Conservation (phyloP, 2,329 filamentous ascomycete species). For the Lecanicillium sp. region DNA sequence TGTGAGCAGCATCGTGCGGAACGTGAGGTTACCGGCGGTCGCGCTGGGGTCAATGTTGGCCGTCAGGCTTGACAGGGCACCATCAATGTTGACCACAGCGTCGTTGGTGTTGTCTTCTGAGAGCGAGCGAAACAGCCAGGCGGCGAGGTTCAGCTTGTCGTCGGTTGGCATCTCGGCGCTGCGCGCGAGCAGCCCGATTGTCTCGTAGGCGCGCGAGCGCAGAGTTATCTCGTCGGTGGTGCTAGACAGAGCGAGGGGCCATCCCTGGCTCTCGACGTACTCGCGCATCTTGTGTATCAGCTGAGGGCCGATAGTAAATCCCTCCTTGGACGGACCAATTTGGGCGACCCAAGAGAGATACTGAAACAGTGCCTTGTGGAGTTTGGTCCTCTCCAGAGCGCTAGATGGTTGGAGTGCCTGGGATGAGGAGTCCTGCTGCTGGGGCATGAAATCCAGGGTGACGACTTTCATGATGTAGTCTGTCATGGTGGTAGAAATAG, state of each 20-base stretch:
- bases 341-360: conserved; percentile 84
- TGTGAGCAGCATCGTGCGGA: conserved; percentile 55
- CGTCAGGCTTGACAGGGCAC: conserved; percentile 71
- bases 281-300: conserved; percentile 63
- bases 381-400: conserved; percentile 69
- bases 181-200: conserved; percentile 74
- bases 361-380: conserved; percentile 75
- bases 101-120: conserved; percentile 71
- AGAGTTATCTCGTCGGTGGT: conserved; percentile 58
- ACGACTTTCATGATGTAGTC: conserved; percentile 64
- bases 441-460: conserved; percentile 52
- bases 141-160: conserved; percentile 48
- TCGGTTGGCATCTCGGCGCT: conserved; percentile 51
- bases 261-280: conserved; percentile 76
- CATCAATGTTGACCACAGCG: conserved; percentile 82
- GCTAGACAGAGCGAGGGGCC: conserved; percentile 61
- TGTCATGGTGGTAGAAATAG: conserved; percentile 63
- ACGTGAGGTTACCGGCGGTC: conserved; percentile 24
- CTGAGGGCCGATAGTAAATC: conserved; percentile 61
- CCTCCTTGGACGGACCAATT: conserved; percentile 53
- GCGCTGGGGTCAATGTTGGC: conserved; percentile 34
- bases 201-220: conserved; percentile 80
- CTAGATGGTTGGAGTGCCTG: conserved; percentile 34
- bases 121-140: conserved; percentile 80
- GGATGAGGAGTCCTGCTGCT: conserved; percentile 8